Evolutionary conservation across 257 asterid genomes (phyloP).

Genomic region (Nicotiana obtusifolia): DNA sequence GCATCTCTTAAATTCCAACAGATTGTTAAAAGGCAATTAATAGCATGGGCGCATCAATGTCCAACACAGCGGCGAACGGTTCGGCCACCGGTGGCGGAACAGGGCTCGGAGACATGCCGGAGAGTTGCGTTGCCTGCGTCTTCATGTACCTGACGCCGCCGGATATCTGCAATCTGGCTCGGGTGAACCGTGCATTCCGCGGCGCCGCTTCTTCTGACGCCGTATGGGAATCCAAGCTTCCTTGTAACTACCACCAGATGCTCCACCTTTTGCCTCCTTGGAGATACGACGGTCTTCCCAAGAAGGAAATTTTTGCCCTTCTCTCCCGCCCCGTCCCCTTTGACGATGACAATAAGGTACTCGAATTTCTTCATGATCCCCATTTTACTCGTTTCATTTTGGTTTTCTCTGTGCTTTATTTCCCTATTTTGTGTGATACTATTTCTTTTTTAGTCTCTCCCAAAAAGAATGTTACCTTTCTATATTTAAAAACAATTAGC

Average conservation of each 20-base stretch:
- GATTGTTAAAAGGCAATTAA: not conserved
- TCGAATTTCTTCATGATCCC: not conserved
- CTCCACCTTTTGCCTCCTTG: conserved; percentile 50
- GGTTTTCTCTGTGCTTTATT: too few species aligned
- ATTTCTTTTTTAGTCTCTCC: too few species aligned
- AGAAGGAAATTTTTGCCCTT: conserved; percentile 73
- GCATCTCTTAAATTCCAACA: not conserved
- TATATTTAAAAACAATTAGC: too few species aligned
- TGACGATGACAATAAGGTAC: conserved; percentile 68
- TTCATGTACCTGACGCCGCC: conserved; percentile 83
- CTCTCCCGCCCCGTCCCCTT: conserved; percentile 68
- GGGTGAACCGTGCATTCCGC: conserved; percentile 91
- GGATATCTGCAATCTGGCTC: conserved; percentile 93
- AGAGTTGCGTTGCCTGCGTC: conserved; percentile 89
- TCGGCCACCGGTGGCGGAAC: conserved; percentile 45
- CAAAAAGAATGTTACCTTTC: too few species aligned
- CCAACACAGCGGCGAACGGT: conserved; percentile 67
- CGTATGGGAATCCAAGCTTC: conserved; percentile 95
- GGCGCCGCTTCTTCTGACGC: conserved; percentile 97
- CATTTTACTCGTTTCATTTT: not conserved
- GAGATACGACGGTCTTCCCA: conserved; percentile 33
- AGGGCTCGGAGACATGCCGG: conserved; percentile 94
- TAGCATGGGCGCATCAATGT: conserved; percentile 81
- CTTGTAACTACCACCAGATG: conserved; percentile 62
- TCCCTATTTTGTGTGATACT: too few species aligned